Conservation (phyloP, 208 protist species). For the Leishmania mexicana region DNA sequence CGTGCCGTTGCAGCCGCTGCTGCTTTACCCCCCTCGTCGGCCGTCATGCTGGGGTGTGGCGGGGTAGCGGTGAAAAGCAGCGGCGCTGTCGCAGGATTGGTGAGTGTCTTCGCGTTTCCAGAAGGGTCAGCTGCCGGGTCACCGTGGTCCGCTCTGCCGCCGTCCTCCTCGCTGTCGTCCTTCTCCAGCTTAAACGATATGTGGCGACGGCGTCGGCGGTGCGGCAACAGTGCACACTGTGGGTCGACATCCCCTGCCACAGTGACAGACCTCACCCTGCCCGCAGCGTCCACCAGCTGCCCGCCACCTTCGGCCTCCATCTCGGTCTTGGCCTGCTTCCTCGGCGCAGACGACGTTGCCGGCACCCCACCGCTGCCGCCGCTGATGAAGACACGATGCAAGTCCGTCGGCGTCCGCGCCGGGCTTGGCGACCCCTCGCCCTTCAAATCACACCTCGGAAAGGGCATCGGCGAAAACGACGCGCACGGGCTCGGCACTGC, state of each 20-base stretch:
- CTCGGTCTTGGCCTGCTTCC: background rate
- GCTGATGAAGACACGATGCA: background rate
- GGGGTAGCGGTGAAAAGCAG: background rate
- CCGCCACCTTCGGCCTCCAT: background rate
- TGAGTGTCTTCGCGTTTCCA: background rate
- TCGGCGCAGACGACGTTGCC: background rate
- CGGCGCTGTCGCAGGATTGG: background rate
- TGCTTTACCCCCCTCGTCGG: background rate
- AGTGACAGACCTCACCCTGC: background rate
- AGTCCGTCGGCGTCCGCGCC: background rate
- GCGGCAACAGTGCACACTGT: background rate
- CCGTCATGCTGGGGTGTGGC: background rate
- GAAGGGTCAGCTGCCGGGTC: background rate
- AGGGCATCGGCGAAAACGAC: background rate
- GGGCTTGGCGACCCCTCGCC: background rate
- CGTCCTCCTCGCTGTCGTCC: background rate
- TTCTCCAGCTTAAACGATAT: conserved; percentile 32
- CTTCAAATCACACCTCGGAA: no score
- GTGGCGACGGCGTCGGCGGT: conserved; percentile 14
- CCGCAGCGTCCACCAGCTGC: background rate
- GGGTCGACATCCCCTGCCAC: background rate
- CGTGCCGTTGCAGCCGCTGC: background rate
- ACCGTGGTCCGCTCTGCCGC: no score
- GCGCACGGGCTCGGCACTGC: background rate
- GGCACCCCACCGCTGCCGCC: background rate